Percentiles rank a stretch among this genome's conserved stretches.
phyloP scores from a whole-genome alignment of 495 filamentous ascomycete species.

The Neohortaea acidophila region DNA sequence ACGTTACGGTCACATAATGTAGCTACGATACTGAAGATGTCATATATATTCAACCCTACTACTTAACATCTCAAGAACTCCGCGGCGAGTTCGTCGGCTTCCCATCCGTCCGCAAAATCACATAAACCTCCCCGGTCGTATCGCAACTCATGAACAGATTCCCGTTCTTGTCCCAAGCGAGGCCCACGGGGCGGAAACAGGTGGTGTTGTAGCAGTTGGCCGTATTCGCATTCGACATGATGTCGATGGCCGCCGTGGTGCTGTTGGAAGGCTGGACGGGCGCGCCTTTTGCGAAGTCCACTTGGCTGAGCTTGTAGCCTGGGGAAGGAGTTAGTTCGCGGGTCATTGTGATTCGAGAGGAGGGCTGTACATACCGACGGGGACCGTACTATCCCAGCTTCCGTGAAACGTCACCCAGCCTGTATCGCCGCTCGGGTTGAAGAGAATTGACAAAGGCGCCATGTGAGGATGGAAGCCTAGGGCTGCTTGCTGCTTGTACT shows the following conservation, averaged over 20 bases:
- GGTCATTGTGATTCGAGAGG: not conserved
- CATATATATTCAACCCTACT: no score
- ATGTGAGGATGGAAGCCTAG: slow-evolving; percentile 27
- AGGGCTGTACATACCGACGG: slow-evolving; percentile 5
- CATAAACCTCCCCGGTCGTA: slow-evolving; percentile 34
- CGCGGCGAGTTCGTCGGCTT: slow-evolving; percentile 5
- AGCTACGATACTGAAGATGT: no score
- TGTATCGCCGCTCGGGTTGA: slow-evolving; percentile 23
- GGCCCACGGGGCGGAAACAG: slow-evolving; percentile 38
- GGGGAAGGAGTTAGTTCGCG: not conserved
- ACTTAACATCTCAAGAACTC: no score
- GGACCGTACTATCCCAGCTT: slow-evolving; percentile 19
- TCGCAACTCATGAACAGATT: slow-evolving; percentile 37
- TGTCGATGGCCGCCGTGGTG: slow-evolving; percentile 29
- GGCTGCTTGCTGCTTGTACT: slow-evolving; percentile 16
- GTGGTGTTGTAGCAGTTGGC: slow-evolving; percentile 22
- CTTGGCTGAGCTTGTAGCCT: slow-evolving; percentile 34
- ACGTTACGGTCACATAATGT: no score
- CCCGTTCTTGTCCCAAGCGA: slow-evolving; percentile 34
- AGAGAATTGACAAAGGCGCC: slow-evolving; percentile 29
- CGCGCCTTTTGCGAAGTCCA: slow-evolving; percentile 32
- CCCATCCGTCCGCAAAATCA: slow-evolving; percentile 29
- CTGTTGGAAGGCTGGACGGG: slow-evolving; percentile 29
- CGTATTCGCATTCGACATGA: slow-evolving; percentile 33
- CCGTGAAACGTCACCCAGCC: slow-evolving; percentile 32